Conservation (phyloP, 176 grass and related monocot genomes). For the Pharus latifolius region DNA sequence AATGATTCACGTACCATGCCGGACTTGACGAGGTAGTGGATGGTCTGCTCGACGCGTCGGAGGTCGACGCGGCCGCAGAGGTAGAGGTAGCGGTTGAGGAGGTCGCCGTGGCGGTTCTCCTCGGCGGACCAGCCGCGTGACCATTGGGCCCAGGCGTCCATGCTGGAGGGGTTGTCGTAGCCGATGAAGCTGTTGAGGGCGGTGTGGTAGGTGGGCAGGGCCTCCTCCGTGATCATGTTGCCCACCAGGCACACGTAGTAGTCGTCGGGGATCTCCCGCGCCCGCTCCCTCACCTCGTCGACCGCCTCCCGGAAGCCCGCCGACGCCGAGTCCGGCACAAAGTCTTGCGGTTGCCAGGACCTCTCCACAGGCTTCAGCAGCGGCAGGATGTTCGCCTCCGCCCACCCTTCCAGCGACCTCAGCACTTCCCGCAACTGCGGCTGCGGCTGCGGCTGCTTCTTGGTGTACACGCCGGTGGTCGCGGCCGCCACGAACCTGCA, state of each 20-base stretch:
- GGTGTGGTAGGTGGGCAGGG: constrained; percentile 33
- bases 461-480: neutral
- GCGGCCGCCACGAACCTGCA: neutral
- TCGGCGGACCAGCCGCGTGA: constrained; percentile 48
- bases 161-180: constrained; percentile 2
- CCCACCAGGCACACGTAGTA: constrained; percentile 42
- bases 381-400: constrained; percentile 20
- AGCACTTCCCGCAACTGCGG: neutral
- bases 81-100: constrained; percentile 22
- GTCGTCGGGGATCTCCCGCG: constrained; percentile 25
- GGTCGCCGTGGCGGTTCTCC: constrained; percentile 68
- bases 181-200: constrained; percentile 25
- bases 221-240: constrained; percentile 45
- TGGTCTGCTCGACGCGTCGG: constrained; percentile 28
- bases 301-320: constrained; percentile 19
- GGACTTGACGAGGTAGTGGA: constrained; percentile 29
- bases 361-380: constrained; percentile 25
- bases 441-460: no score
- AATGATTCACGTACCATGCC: constrained; percentile 30
- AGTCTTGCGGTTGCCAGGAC: constrained; percentile 36
- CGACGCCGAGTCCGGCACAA: constrained; percentile 19
- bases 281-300: constrained; percentile 8
- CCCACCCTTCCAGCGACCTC: constrained; percentile 19
- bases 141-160: constrained; percentile 27
- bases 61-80: constrained; percentile 15